Evolutionary conservation across 2,329 filamentous ascomycete species (phyloP), one percentile per base, ranked within the genome.

Genomic region (Cytospora chrysosperma): DNA sequence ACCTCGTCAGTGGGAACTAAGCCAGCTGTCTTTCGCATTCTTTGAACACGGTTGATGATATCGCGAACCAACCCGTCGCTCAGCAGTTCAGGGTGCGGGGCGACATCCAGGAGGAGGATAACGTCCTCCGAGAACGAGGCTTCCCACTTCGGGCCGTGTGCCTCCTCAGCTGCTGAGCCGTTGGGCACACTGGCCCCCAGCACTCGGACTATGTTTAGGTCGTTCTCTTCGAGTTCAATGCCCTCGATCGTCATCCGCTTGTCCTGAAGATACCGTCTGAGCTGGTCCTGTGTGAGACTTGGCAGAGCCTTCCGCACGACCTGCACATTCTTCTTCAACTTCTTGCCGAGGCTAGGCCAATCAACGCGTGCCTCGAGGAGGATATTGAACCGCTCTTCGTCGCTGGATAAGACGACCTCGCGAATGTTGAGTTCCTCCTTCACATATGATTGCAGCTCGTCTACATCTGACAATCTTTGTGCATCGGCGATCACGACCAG

Each of bases 301-400:
- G 93, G 93, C 51, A 98, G 79, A 2, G 91, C 93, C 78, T 93
- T 96, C 81, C 95, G 96, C 69, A 98, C 93, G 73, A 90, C 92
- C 68, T 88, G 86, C 67, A 92, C 91, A 72, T 97, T 93, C 78
- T 97, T 97, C 83, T 96, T 97, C 69, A 98, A 84, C 80, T 98
- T 98, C 85, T 97, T 96, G 68, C 94, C 94, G 17, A 98, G 83
- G 1, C 91, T 89, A 15, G 94, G 93, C 89, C 94, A 97, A 75
- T 98, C 94, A 7, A 93, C 93, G 37, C 85, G 87, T 13, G 93
- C 91, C 66, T 90, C 92, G 78, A 97, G 96, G 73, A 94, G 89
- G 53, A 98, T 93, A 60, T 92, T 91, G 79, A 97, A 97, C 74
- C 89, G 92, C 62, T 86, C 88, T 78, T 98, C 94, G 67, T 98